Conservation (phyloP, 805 yeast species). For the Schwanniomyces vanrijiae region DNA sequence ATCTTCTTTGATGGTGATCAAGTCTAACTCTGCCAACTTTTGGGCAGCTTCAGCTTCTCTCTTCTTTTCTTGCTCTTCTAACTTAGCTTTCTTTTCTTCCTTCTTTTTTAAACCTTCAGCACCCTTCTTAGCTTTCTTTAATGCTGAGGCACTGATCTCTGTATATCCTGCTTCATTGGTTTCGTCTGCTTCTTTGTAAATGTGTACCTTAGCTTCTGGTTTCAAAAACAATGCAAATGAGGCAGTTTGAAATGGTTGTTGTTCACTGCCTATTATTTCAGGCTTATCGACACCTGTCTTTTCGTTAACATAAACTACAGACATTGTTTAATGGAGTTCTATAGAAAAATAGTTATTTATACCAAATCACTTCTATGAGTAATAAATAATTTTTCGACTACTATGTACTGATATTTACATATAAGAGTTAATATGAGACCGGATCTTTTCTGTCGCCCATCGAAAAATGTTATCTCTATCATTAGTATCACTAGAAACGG, state of each 20-base stretch:
- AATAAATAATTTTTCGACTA: not conserved
- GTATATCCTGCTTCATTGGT: conserved; percentile 52
- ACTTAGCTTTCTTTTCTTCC: conserved; percentile 62
- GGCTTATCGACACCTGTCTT: conserved; percentile 63
- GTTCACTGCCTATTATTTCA: conserved; percentile 61
- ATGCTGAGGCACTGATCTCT: conserved; percentile 84
- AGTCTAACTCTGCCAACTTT: conserved; percentile 72
- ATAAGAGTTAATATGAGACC: not conserved
- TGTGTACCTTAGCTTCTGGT: conserved; percentile 57
- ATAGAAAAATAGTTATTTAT: not conserved
- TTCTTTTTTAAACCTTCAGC: conserved; percentile 88
- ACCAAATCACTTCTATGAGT: not conserved
- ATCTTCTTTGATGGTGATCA: conserved; percentile 74
- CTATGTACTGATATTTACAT: not conserved
- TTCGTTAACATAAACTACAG: conserved; percentile 70
- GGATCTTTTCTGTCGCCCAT: conserved; percentile 1
- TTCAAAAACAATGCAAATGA: conserved; percentile 70
- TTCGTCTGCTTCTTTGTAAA: conserved; percentile 62
- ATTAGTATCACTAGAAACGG: not conserved
- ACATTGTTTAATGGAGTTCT: conserved; percentile 18
- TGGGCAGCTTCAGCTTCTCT: conserved; percentile 59
- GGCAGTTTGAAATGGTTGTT: conserved; percentile 73
- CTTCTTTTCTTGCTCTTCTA: conserved; percentile 63
- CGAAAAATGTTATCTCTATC: not conserved
- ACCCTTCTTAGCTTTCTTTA: conserved; percentile 96